Percentiles rank a stretch among this genome's conserved stretches.
Evolutionary conservation across 2,329 filamentous ascomycete species (phyloP).

Genomic region (Monosporascus sp.): DNA sequence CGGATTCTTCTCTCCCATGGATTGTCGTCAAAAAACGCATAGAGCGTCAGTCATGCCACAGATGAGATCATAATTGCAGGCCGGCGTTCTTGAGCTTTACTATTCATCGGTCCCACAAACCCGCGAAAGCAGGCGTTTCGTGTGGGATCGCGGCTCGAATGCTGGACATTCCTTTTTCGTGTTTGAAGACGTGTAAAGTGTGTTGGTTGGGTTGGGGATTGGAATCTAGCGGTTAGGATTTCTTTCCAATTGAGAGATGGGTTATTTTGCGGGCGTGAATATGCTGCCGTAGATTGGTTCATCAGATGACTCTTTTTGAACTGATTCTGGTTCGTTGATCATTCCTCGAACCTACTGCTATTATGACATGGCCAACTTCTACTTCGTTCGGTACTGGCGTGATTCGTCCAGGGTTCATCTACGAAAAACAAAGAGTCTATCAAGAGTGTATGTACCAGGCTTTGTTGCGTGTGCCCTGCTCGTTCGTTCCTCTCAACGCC

Average conservation of each 20-base stretch:
- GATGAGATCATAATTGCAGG: conserved; percentile 62
- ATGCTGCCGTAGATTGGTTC: no score
- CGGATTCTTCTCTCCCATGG: conserved; percentile 54
- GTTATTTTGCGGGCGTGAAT: no score
- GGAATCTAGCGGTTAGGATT: no score
- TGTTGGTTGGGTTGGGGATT: background rate
- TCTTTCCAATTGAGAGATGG: no score
- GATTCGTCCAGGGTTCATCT: no score
- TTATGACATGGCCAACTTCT: no score
- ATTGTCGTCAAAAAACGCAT: conserved; percentile 22
- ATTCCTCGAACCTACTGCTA: no score
- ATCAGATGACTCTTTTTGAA: no score
- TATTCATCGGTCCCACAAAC: conserved; percentile 10
- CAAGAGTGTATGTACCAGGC: background rate
- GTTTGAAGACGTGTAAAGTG: background rate
- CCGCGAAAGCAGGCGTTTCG: no score
- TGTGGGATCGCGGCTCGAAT: conserved; percentile 33
- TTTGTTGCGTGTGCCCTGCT: background rate
- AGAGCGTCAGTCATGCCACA: conserved; percentile 74
- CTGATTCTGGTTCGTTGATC: no score
- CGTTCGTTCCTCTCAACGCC: background rate
- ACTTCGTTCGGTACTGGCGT: no score
- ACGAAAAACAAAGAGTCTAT: background rate
- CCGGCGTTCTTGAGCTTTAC: conserved; percentile 16
- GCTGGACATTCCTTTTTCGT: conserved; percentile 45